Percentiles rank a stretch among this genome's conserved stretches.
Conservation (phyloP, 345 rosid species). For the Geranium brycei region DNA sequence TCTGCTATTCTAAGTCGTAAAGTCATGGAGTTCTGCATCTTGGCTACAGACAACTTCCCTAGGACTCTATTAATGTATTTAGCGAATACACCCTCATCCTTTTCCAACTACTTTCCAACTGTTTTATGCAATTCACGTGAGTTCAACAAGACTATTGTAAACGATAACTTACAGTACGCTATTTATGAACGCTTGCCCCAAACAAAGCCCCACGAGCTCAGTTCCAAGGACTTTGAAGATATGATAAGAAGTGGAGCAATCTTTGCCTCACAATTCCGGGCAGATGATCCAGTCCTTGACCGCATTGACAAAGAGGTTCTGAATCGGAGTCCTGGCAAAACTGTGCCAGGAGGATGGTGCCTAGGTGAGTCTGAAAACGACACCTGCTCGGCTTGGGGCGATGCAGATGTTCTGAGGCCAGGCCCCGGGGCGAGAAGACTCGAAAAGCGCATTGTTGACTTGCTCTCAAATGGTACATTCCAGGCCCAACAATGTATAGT, state of each 20-base stretch:
- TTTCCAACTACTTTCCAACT: constrained; percentile 68
- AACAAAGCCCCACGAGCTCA: constrained; percentile 29
- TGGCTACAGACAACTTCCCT: constrained; percentile 84
- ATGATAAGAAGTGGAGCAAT: constrained; percentile 77
- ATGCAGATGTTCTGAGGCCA: constrained; percentile 70
- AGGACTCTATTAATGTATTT: constrained; percentile 85
- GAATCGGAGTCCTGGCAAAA: constrained; percentile 36
- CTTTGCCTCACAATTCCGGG: constrained; percentile 48
- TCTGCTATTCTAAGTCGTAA: constrained; percentile 59
- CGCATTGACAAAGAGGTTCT: constrained; percentile 63
- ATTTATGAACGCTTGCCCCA: constrained; percentile 32
- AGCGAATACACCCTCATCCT: constrained; percentile 63
- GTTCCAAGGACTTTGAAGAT: constrained; percentile 43
- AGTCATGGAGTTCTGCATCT: constrained; percentile 62
- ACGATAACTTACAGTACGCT: constrained; percentile 51
- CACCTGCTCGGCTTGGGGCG: constrained; percentile 71
- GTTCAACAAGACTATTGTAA: constrained; percentile 51
- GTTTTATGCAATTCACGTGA: constrained; percentile 58
- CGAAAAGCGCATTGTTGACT: constrained; percentile 40
- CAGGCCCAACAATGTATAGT: constrained; percentile 44
- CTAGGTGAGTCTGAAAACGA: constrained; percentile 43
- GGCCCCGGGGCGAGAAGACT: constrained; percentile 74
- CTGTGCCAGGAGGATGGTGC: constrained; percentile 94
- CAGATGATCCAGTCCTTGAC: constrained; percentile 49
- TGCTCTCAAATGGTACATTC: constrained; percentile 41